Percentiles rank a stretch among this genome's conserved stretches.
Conservation (phyloP, 148 eudicot species). For the Silene latifolia region DNA sequence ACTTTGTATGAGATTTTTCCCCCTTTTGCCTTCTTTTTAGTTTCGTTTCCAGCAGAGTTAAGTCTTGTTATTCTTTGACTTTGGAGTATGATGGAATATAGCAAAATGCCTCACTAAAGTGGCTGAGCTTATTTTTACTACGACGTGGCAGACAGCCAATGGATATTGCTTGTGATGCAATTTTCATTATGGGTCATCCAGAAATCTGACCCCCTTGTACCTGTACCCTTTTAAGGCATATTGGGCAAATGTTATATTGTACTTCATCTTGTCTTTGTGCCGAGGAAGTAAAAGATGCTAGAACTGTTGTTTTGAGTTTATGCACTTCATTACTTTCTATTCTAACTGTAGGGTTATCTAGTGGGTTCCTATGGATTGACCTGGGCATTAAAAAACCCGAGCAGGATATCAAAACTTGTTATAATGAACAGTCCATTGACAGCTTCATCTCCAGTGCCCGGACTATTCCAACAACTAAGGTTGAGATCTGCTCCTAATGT, state of each 20-base stretch:
- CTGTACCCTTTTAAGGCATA: no score
- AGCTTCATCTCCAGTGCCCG: constrained; percentile 84
- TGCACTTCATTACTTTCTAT: constrained; percentile 5
- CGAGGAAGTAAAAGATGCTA: neutral
- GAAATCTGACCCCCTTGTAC: neutral
- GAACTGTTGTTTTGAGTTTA: neutral
- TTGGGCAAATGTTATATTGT: no score
- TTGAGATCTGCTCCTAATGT: constrained; percentile 24
- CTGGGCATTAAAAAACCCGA: constrained; percentile 86
- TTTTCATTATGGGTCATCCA: neutral
- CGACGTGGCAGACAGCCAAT: no score
- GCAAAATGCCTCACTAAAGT: neutral
- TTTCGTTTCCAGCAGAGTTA: neutral
- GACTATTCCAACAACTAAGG: constrained; percentile 96
- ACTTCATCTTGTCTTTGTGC: neutral
- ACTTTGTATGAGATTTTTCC: neutral
- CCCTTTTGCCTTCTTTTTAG: neutral
- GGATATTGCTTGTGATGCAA: neutral
- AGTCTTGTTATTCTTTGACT: neutral
- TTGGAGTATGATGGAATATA: neutral
- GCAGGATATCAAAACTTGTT: constrained; percentile 68
- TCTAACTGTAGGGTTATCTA: constrained; percentile 70
- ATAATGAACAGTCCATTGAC: constrained; percentile 88
- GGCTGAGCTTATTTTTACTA: neutral
- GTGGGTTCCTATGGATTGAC: constrained; percentile 99